A percentile compares a stretch with the other conserved stretches of the same genome.
These are phyloP conservation scores for Penicillium antarcticum DNA, from an alignment of 495 filamentous ascomycete species.

Conservation along the genomic window DNA sequence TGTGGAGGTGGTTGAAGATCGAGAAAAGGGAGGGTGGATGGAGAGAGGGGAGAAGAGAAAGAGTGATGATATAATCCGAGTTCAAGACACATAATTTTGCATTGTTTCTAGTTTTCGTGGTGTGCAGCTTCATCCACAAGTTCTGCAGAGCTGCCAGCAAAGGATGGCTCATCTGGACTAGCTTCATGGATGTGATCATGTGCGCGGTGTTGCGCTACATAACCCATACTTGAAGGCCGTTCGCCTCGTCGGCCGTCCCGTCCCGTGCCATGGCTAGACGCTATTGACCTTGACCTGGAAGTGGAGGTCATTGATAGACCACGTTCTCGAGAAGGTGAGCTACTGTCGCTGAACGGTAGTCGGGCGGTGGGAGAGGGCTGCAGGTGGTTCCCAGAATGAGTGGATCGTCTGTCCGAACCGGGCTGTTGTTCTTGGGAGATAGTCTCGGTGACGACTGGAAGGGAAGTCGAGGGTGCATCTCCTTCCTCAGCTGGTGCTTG, in stretches of 20 bases:
- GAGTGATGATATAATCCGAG: not conserved
- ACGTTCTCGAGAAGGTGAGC: slow-evolving; percentile 48
- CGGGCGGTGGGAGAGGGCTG: slow-evolving; percentile 41
- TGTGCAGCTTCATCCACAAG: slow-evolving; percentile 36
- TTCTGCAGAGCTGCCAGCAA: slow-evolving; percentile 49
- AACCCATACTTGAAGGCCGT: slow-evolving; percentile 64
- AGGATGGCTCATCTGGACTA: slow-evolving; percentile 50
- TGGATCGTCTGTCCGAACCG: not conserved
- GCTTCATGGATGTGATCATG: slow-evolving; percentile 57
- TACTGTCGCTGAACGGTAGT: slow-evolving; percentile 57
- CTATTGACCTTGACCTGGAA: slow-evolving; percentile 37
- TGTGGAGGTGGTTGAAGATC: not conserved
- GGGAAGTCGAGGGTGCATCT: slow-evolving; percentile 1
- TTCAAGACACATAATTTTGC: not conserved
- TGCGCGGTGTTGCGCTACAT: slow-evolving; percentile 67
- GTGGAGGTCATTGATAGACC: slow-evolving; percentile 44
- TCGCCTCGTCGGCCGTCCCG: slow-evolving; percentile 43
- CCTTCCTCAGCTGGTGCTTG: slow-evolving; percentile 31
- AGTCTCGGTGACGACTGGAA: slow-evolving; percentile 25
- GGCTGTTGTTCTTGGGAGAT: slow-evolving; percentile 6
- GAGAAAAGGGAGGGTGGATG: not conserved
- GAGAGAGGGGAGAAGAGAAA: not conserved
- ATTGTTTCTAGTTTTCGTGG: slow-evolving; percentile 1
- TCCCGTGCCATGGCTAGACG: slow-evolving; percentile 34
- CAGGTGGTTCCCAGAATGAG: slow-evolving; percentile 18